Evolutionary conservation across 306 rosid species (phyloP).

Genomic region (Lathyrus aphaca): DNA sequence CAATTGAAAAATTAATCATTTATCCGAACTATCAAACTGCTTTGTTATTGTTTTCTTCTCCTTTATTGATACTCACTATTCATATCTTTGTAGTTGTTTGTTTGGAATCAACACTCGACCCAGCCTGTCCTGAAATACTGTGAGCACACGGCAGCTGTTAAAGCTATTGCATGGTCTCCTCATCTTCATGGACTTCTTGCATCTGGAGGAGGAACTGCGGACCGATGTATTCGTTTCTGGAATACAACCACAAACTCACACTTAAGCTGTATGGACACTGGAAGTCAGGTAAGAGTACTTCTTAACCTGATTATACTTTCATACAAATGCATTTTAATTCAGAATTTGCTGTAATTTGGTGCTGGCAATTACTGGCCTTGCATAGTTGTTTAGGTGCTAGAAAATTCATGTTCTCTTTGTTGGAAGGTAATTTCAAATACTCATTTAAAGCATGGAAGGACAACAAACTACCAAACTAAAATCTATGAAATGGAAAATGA

Average conservation of each 20-base stretch:
- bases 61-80: constrained; percentile 35
- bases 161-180: constrained; percentile 99
- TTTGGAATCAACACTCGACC: constrained; percentile 97
- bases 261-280: constrained; percentile 94
- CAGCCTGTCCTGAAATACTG: constrained; percentile 93
- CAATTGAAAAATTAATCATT: constrained; percentile 28
- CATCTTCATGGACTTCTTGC: constrained; percentile 99
- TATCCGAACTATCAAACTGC: constrained; percentile 31
- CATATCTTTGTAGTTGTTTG: constrained; percentile 65
- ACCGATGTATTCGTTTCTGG: constrained; percentile 96
- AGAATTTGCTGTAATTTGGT: background rate
- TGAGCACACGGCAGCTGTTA: constrained; percentile 98
- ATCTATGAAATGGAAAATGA: constrained; percentile 26
- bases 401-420: constrained; percentile 28
- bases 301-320: constrained; percentile 19
- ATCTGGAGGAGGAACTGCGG: constrained; percentile 99
- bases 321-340: constrained; percentile 19
- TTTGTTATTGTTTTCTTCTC: constrained; percentile 35
- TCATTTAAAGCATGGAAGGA: constrained; percentile 22
- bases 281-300: constrained; percentile 82
- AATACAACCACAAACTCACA: constrained; percentile 94
- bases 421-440: constrained; percentile 19
- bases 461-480: constrained; percentile 29
- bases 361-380: background rate
- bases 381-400: constrained; percentile 24